A percentile compares a stretch with the other conserved stretches of the same genome.
Evolutionary conservation across 2,329 filamentous ascomycete species (phyloP).

Genomic region (Neodidymelliopsis sp.): DNA sequence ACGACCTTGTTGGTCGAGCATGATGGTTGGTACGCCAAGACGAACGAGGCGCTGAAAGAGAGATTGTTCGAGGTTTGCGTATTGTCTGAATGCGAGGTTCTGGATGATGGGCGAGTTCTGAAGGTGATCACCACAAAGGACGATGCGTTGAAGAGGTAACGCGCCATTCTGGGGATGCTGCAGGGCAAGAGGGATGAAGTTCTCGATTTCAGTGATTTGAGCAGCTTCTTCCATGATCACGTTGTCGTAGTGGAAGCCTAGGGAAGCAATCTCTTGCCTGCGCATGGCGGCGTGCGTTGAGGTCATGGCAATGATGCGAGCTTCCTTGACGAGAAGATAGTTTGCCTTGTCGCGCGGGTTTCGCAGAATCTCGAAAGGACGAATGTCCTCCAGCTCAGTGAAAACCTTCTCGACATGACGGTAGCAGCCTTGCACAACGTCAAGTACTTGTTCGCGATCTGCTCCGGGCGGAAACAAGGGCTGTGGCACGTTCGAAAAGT

Average conservation of each 20-base stretch:
- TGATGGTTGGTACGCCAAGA: conserved; percentile 88
- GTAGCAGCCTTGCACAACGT: conserved; percentile 85
- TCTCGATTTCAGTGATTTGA: conserved; percentile 96
- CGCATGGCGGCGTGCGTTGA: conserved; percentile 97
- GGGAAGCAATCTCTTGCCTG: conserved; percentile 82
- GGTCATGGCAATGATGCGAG: conserved; percentile 98
- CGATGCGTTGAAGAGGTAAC: conserved; percentile 81
- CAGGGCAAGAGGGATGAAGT: conserved; percentile 92
- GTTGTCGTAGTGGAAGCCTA: conserved; percentile 98
- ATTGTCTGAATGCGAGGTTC: conserved; percentile 91
- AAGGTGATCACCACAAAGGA: conserved; percentile 92
- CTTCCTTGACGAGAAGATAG: conserved; percentile 92
- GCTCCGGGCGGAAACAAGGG: conserved; percentile 77
- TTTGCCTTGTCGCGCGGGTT: conserved; percentile 92
- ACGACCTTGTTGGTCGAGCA: conserved; percentile 91
- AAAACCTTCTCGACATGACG: conserved; percentile 90
- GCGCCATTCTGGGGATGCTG: conserved; percentile 80
- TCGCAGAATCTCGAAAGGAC: conserved; percentile 92
- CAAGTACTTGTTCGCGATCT: conserved; percentile 71
- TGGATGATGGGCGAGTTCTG: conserved; percentile 98
- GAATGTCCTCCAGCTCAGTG: conserved; percentile 87
- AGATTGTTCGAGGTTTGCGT: conserved; percentile 94
- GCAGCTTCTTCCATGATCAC: conserved; percentile 98
- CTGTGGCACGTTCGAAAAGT: conserved; percentile 87
- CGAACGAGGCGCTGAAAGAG: conserved; percentile 91